These are phyloP conservation scores for Rutstroemia sp. DNA, from an alignment of 2,329 filamentous ascomycete species.

Conservation along the genomic window DNA sequence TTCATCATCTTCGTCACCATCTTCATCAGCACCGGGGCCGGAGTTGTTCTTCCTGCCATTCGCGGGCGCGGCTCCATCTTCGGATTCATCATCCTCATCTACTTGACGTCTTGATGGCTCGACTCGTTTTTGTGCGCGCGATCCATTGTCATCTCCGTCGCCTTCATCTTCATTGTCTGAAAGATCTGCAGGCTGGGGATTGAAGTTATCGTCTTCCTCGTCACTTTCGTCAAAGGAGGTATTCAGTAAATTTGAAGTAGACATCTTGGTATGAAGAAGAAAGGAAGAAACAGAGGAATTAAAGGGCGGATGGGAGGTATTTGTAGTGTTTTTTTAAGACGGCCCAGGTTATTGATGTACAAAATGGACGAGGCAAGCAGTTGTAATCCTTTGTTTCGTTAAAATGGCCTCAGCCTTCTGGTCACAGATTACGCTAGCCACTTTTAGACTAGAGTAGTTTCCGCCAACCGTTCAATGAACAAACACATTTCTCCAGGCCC, in stretches of 20 bases:
- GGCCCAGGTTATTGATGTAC: neutral
- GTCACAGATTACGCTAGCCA: neutral
- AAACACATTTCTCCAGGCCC: neutral
- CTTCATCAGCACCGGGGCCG: constrained; percentile 17
- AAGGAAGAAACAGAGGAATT: constrained; percentile 4
- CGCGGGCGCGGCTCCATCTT: constrained; percentile 39
- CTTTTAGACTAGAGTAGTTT: neutral
- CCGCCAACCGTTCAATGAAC: neutral
- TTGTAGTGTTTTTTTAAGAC: neutral
- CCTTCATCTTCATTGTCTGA: constrained; percentile 61
- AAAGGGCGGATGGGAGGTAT: neutral
- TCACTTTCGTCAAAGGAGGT: constrained; percentile 48
- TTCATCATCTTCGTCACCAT: constrained; percentile 34
- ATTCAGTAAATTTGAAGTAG: constrained; percentile 22
- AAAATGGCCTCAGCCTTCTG: constrained; percentile 10
- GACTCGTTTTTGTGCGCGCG: constrained; percentile 22
- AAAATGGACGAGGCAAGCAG: constrained; percentile 2
- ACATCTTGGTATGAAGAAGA: constrained; percentile 19
- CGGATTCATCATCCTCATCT: constrained; percentile 38
- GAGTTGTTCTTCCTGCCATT: constrained; percentile 15
- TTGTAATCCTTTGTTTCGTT: constrained; percentile 1
- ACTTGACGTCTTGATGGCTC: constrained; percentile 27
- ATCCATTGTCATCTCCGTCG: constrained; percentile 22
- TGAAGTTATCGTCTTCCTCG: constrained; percentile 83
- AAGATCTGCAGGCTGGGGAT: constrained; percentile 57